Evolutionary conservation across 140 eudicot genomes (phyloP).

Genomic region (Anethum foeniculum): DNA sequence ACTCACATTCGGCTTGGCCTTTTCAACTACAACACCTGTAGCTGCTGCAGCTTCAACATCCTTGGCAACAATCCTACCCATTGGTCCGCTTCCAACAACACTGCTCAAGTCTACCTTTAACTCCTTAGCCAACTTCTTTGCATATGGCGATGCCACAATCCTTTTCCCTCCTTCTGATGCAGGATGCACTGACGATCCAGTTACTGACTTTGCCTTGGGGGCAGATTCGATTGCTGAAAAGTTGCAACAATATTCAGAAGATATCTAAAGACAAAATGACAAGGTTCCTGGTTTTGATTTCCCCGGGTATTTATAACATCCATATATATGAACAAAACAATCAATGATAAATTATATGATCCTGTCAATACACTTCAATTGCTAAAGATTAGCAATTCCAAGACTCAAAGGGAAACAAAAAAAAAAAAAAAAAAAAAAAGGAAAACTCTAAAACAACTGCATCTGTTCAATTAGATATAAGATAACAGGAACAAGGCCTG

Average conservation of each 20-base stretch:
- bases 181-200: conserved; percentile 47
- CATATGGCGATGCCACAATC: conserved; percentile 94
- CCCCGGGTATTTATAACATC: neutral
- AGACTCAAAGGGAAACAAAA: neutral
- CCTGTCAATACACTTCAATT: neutral
- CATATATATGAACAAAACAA: neutral
- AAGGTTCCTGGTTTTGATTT: neutral
- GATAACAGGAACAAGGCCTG: neutral
- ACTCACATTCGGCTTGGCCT: conserved; percentile 24
- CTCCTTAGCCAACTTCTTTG: conserved; percentile 93
- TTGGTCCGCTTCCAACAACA: conserved; percentile 79
- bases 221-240: conserved; percentile 10
- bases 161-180: conserved; percentile 95
- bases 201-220: conserved; percentile 15
- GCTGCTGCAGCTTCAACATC: conserved; percentile 87
- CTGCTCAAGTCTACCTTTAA: conserved; percentile 77
- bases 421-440: neutral
- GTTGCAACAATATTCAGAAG: neutral
- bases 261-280: neutral
- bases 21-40: conserved; percentile 24
- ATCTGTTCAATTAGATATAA: neutral
- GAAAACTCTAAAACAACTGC: neutral
- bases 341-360: neutral
- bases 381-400: neutral
- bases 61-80: conserved; percentile 92